Base-by-base conservation (phyloP, 2,329 filamentous ascomycete genomes). In the Penicillium sclerotigenum region DNA sequence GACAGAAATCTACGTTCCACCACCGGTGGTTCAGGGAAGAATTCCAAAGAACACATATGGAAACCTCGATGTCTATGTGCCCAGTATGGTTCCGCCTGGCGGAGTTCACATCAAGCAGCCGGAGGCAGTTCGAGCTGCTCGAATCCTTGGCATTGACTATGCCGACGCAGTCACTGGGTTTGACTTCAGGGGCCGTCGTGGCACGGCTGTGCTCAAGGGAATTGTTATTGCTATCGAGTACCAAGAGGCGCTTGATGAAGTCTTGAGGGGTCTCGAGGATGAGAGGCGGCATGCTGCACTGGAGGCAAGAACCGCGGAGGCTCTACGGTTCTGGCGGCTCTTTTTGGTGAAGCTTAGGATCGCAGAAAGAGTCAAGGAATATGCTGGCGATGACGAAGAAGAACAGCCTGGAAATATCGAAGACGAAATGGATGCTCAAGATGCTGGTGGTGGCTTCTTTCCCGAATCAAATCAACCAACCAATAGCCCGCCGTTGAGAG, bases 111-210 rank as follows among this genome's bases (percentile, higher is more conserved):
- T 87, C 28, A 76, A 75, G 48, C 78, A 83, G 58, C 72, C 78
- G 14, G 77, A 87, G 48, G 87, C 89, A 1, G 79, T 83, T 1
- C 83, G 83, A 48, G 93, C 93, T 1, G 91, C 91, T 0, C 85
- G 83, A 54, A 75, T 92, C 1, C 73, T 97, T 1, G 87, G 87
- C 0, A 81, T 97, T 18, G 91, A 97, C 73, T 96, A 89, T 71
- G 90, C 90, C 2, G 90, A 93, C 31, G 94, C 94, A 0, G 84
- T 99, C 5, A 94, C 88, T 0, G 93, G 93, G 0, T 99, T 97
- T 67, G 81, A 87, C 36, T 99, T 97, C 75, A 87, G 85, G 68
- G 91, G 91, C 0, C 84, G 90, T 3, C 87, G 90, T 54, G 93
- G 93, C 16, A 97, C 91, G 2, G 91, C 94, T 1, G 82, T 97